Percentiles rank a stretch among this genome's conserved stretches.
These are phyloP conservation scores for Chaetoscypha palmicola DNA, from an alignment of 2,329 filamentous ascomycete species.

Conservation along the genomic window DNA sequence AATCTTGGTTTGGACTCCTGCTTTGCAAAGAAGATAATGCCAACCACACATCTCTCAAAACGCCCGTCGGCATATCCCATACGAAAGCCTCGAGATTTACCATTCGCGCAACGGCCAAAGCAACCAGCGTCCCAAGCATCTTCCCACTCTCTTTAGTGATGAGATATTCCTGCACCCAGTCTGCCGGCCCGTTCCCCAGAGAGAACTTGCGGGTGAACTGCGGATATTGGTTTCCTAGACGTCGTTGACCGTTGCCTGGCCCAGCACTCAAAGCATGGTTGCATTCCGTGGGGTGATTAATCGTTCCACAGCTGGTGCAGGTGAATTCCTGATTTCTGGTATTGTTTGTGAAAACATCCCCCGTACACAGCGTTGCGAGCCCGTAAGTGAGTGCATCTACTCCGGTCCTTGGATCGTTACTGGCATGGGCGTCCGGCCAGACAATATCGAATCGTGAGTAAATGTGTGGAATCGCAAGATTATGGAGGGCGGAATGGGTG, in stretches of 20 bases:
- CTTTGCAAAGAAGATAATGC: conserved; percentile 66
- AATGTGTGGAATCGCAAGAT: conserved; percentile 68
- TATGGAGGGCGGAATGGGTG: conserved; percentile 71
- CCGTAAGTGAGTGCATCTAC: conserved; percentile 81
- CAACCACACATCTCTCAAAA: conserved; percentile 74
- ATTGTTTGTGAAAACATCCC: conserved; percentile 46
- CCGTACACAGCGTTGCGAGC: conserved; percentile 71
- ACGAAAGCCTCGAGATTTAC: conserved; percentile 72
- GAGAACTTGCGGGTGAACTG: conserved; percentile 77
- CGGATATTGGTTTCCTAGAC: conserved; percentile 67
- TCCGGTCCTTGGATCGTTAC: conserved; percentile 59
- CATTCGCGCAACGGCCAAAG: conserved; percentile 75
- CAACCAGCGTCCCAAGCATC: conserved; percentile 79
- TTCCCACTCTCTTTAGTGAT: conserved; percentile 79
- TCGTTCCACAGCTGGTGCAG: conserved; percentile 30
- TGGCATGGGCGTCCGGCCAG: conserved; percentile 67
- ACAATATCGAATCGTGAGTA: conserved; percentile 85
- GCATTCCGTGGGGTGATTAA: conserved; percentile 23
- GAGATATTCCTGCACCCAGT: conserved; percentile 76
- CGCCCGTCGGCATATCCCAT: conserved; percentile 86
- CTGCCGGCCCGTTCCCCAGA: conserved; percentile 69
- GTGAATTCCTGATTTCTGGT: conserved; percentile 19
- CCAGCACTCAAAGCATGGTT: conserved; percentile 19
- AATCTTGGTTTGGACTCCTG: conserved; percentile 45
- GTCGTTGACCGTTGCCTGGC: conserved; percentile 30